Evolutionary conservation across 495 filamentous ascomycete species (phyloP).

Genomic region (Neurospora terricola): DNA sequence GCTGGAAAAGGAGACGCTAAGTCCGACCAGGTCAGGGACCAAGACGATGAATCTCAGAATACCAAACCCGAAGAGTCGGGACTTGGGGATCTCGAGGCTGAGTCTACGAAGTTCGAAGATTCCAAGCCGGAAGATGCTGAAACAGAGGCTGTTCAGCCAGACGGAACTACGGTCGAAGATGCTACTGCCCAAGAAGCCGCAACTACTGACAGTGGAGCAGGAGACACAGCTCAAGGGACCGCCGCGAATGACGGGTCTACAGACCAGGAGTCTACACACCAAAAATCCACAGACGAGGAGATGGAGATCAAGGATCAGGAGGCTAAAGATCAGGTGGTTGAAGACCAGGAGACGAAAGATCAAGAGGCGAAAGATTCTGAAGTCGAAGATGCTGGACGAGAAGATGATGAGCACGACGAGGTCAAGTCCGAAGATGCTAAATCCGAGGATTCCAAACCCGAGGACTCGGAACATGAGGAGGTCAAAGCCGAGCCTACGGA

Average conservation of each 20-base stretch:
- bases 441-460: background rate
- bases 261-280: background rate
- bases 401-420: background rate
- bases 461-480: background rate
- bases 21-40: background rate
- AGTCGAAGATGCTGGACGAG: background rate
- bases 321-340: background rate
- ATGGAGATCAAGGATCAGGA: no score
- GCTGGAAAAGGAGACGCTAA: background rate
- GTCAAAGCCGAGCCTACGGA: background rate
- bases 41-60: background rate
- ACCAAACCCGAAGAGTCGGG: background rate
- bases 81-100: background rate
- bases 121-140: background rate
- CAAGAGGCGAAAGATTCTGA: background rate
- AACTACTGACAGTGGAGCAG: background rate
- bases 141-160: background rate
- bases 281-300: no score
- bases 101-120: background rate
- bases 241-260: background rate
- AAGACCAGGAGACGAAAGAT: background rate
- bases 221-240: background rate
- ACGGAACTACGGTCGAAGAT: background rate
- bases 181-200: background rate
- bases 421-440: background rate